These are phyloP conservation scores for Talaromyces proteolyticus DNA, from an alignment of 495 filamentous ascomycete genomes.

Conservation along the genomic window DNA sequence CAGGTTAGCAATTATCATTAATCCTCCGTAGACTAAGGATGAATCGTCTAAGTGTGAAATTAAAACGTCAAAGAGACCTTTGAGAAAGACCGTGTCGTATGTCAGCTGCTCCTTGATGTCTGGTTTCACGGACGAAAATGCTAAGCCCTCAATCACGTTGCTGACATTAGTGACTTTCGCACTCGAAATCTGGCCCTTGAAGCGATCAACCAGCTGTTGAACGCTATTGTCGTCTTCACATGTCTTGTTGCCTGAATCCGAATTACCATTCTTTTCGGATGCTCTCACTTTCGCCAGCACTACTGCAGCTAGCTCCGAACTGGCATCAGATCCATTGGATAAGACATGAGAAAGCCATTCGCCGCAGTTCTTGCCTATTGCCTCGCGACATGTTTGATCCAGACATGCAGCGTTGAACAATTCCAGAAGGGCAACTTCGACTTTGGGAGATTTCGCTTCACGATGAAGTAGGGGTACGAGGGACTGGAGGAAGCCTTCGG, in stretches of 20 bases:
- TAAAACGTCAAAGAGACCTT: conserved; percentile 58
- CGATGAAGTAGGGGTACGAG: conserved; percentile 66
- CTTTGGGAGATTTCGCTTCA: conserved; percentile 67
- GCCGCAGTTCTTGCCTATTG: conserved; percentile 70
- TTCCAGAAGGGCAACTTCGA: conserved; percentile 77
- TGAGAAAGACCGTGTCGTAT: conserved; percentile 58
- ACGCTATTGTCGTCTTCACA: conserved; percentile 46
- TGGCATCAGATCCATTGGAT: conserved; percentile 56
- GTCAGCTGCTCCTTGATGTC: conserved; percentile 75
- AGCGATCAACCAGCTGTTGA: conserved; percentile 68
- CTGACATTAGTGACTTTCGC: conserved; percentile 50
- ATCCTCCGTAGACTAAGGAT: conserved; percentile 72
- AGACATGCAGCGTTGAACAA: conserved; percentile 89
- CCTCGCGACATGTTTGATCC: conserved; percentile 68
- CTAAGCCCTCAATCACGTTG: conserved; percentile 84
- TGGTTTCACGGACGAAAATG: conserved; percentile 79
- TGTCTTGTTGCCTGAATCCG: conserved; percentile 30
- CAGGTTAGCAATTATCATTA: conserved; percentile 79
- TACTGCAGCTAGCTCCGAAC: conserved; percentile 73
- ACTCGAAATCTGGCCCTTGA: conserved; percentile 69
- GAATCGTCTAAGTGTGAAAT: conserved; percentile 54
- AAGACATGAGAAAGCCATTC: conserved; percentile 79
- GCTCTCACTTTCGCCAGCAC: conserved; percentile 70
- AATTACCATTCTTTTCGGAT: conserved; percentile 32
- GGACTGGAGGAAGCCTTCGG: conserved; percentile 68